phyloP scores from a whole-genome alignment of 1,284 basidiomycete species.

The Volvariella volvacea region DNA sequence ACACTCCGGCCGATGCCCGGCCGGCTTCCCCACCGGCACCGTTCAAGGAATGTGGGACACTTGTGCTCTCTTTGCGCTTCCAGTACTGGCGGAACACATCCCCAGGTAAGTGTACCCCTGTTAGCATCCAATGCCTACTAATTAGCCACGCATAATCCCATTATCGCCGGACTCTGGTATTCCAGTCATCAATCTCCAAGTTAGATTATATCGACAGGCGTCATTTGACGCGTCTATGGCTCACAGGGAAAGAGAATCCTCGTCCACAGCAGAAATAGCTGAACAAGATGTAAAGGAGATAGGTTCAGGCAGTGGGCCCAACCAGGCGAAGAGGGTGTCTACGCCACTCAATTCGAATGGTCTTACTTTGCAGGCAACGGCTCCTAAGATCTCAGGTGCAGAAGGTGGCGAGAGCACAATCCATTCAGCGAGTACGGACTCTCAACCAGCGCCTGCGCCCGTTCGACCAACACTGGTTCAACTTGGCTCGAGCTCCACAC shows the following conservation, averaged over 20 bases:
- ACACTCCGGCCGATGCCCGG: conserved; percentile 6
- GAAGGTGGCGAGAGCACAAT: conserved; percentile 6
- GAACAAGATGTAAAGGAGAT: conserved; percentile 33
- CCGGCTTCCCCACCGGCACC: conserved; percentile 8
- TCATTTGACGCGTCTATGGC: conserved; percentile 77
- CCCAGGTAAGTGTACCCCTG: conserved; percentile 19
- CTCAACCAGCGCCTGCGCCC: conserved; percentile 7
- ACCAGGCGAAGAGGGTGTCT: not conserved
- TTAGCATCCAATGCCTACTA: conserved; percentile 1
- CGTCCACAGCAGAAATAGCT: conserved; percentile 35
- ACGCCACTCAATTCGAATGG: not conserved
- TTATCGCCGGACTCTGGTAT: no score
- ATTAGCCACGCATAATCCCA: not conserved
- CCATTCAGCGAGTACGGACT: not conserved
- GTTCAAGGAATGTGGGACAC: conserved; percentile 12
- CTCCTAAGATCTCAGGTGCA: no score
- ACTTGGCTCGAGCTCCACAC: conserved; percentile 26
- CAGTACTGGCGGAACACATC: conserved; percentile 26
- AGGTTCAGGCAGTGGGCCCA: conserved; percentile 15
- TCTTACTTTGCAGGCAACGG: not conserved
- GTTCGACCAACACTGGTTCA: conserved; percentile 35
- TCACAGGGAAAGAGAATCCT: conserved; percentile 43
- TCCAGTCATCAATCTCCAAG: conserved; percentile 7
- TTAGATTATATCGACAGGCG: conserved; percentile 32
- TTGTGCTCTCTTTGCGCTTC: conserved; percentile 20